These are phyloP conservation scores for Fragilaria radians DNA, from an alignment of 108 stramenopile genomes.

Conservation along the genomic window DNA sequence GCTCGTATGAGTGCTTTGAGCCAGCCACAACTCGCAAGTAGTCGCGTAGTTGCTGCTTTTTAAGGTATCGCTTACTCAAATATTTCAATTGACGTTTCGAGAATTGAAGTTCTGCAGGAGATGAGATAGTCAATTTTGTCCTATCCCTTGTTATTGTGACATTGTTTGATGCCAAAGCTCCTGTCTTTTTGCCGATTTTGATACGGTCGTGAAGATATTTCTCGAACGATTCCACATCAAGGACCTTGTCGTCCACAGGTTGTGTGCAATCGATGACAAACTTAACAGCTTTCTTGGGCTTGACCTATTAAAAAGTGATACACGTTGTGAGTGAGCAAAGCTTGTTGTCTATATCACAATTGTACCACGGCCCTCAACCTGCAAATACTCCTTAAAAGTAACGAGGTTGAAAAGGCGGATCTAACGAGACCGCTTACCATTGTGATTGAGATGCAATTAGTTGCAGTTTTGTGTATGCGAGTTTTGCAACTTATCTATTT, in stretches of 20 bases:
- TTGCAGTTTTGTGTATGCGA: too few species aligned
- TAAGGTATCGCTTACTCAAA: conserved; percentile 98
- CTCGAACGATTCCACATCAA: conserved; percentile 96
- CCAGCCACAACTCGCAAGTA: conserved; percentile 96
- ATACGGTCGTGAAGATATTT: conserved; percentile 97
- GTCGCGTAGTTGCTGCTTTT: conserved; percentile 97
- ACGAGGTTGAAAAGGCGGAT: conserved; percentile 22
- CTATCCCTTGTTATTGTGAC: conserved; percentile 86
- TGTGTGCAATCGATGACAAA: conserved; percentile 96
- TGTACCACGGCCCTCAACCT: neutral
- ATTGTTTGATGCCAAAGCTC: conserved; percentile 56
- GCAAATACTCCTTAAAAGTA: neutral
- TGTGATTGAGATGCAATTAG: too few species aligned
- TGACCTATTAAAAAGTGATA: conserved; percentile 39
- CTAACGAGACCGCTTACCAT: conserved; percentile 26
- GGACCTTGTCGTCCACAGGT: conserved; percentile 97
- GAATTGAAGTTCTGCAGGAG: conserved; percentile 85
- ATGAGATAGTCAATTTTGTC: conserved; percentile 86
- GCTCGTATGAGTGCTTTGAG: conserved; percentile 90
- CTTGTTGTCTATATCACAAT: neutral
- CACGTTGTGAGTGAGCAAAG: neutral
- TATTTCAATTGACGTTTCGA: conserved; percentile 99
- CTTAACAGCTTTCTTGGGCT: conserved; percentile 93
- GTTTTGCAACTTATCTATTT: too few species aligned
- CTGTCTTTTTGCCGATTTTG: conserved; percentile 88